Evolutionary conservation across 1,139 yeast species (phyloP).

Genomic region (Yamadazyma songkhlaensis): DNA sequence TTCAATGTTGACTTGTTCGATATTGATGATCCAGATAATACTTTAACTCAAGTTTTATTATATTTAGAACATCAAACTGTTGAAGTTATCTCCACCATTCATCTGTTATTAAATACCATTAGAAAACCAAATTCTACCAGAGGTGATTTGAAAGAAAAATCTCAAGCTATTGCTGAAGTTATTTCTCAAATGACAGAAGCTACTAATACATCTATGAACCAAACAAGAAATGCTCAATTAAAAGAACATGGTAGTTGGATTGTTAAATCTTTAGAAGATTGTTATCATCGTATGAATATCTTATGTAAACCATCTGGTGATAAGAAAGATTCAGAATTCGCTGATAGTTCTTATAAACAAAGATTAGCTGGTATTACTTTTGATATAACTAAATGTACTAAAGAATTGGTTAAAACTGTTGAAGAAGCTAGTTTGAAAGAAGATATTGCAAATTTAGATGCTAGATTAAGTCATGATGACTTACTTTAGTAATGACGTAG

Average conservation of each 20-base stretch:
- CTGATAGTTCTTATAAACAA: constrained; percentile 88
- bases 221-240: constrained; percentile 75
- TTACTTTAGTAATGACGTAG: constrained; percentile 20
- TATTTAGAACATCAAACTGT: constrained; percentile 94
- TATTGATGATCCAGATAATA: constrained; percentile 81
- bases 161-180: constrained; percentile 70
- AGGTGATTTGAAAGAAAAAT: constrained; percentile 69
- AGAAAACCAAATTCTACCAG: constrained; percentile 75
- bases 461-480: constrained; percentile 41
- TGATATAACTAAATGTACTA: constrained; percentile 94
- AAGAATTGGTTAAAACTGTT: constrained; percentile 91
- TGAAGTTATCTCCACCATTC: constrained; percentile 87
- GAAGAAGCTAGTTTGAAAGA: constrained; percentile 90
- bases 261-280: constrained; percentile 80
- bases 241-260: constrained; percentile 93
- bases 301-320: constrained; percentile 51
- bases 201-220: constrained; percentile 84
- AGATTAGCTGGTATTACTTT: constrained; percentile 93
- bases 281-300: constrained; percentile 73
- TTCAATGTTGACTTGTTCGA: constrained; percentile 75
- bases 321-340: constrained; percentile 60
- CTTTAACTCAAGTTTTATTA: constrained; percentile 76
- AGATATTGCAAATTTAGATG: constrained; percentile 59
- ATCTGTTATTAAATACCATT: constrained; percentile 71
- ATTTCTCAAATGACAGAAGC: constrained; percentile 90